Evolutionary conservation across 345 rosid genomes (phyloP), one percentile per base, ranked within the genome.

Genomic region (Capsella bursapastoris): DNA sequence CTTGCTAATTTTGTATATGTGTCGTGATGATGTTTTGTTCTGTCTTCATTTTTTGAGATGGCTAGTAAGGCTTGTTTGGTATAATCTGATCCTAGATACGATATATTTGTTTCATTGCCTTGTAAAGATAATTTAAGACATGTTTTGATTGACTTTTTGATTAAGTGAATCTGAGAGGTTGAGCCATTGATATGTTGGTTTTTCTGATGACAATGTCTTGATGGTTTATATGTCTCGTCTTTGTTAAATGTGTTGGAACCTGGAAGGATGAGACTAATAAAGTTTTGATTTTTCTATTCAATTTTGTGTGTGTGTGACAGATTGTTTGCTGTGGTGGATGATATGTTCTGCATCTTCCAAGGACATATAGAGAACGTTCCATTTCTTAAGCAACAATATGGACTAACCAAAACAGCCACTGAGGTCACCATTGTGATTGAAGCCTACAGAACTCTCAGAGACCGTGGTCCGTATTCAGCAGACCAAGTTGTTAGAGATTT

Each of bases 401-500:
- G 97, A 63, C 78, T 96, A 27, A 88, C 72, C 78, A 96, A 92
- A 82, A 78, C 95, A 7, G 92, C 97, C 32, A 92, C 92, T 14
- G 99, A 92, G 82, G 99, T 84, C 71, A 88, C 87, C 48, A 86
- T 96, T 57, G 78, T 96, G 64, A 86, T 92, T 15, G 99, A 96
- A 82, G 96, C 99, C 15, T 96, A 86, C 64, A 84, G 97, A 80
- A 86, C 97, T 38, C 96, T 92, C 27, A 86, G 98, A 70, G 99
- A 96, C 66, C 89, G 99, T 57, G 96, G 99, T 68, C 98, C 98
- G 16, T 96, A 96, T 67, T 90, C 98, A 58, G 90, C 91, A 0
- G 97, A 90, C 73, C 99, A 90, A 84, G 99, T 96, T 34, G 91
- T 92, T 35, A 85, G 87, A 87, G 97, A 89, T 56, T 76, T 96